phyloP scores from a whole-genome alignment of 129 eudicot genomes.

The Artemisia tridentata region DNA sequence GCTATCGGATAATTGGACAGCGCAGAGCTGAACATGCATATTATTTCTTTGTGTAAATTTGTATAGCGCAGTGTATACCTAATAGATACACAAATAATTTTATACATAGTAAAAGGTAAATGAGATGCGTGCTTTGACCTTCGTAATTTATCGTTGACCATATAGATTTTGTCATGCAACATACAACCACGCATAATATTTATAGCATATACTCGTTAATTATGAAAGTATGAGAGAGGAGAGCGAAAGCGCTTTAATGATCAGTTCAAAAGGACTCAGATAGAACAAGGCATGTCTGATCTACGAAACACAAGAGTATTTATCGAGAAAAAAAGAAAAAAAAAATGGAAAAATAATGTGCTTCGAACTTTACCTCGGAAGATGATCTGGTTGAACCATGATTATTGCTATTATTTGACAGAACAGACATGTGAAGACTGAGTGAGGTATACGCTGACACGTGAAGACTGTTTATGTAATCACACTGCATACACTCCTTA shows the following conservation, averaged over 20 bases:
- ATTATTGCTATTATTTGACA: constrained; percentile 27
- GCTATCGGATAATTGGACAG: not conserved
- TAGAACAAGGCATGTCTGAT: not conserved
- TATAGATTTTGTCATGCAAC: not conserved
- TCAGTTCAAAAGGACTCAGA: not conserved
- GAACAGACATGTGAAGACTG: constrained; percentile 60
- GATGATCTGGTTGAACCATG: constrained; percentile 34
- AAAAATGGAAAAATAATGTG: constrained; percentile 1
- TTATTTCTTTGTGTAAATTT: not conserved
- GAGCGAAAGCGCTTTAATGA: not conserved
- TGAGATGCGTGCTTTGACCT: not conserved
- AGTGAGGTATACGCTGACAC: constrained; percentile 66
- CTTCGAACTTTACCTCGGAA: constrained; percentile 51
- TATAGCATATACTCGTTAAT: not conserved
- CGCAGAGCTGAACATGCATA: not conserved
- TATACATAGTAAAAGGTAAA: not conserved
- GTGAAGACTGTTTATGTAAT: constrained; percentile 41
- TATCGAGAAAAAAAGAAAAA: not conserved
- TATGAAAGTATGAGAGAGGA: not conserved
- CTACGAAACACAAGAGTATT: no score
- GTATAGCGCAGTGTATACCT: not conserved
- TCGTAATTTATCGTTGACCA: not conserved
- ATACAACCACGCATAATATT: not conserved
- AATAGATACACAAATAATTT: not conserved
- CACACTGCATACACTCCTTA: constrained; percentile 52